Conservation (phyloP, 2,329 filamentous ascomycete genomes). For the Trichoderma simmonsii region DNA sequence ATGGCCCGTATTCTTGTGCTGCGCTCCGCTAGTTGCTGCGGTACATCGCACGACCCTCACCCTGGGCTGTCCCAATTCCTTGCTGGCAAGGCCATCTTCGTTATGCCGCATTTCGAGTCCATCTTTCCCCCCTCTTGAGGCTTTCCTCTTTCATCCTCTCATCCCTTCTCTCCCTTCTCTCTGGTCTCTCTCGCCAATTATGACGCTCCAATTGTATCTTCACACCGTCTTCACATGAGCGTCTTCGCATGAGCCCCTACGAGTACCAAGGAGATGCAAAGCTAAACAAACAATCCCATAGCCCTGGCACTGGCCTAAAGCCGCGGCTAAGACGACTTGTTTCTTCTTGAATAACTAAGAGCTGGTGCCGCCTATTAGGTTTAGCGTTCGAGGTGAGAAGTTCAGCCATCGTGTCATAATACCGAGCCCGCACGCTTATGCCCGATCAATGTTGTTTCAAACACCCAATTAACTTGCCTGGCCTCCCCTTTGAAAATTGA, state of each 20-base stretch:
- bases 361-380: not conserved
- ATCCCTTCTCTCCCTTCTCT: not conserved
- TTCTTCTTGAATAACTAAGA: not conserved
- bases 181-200: not conserved
- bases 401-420: not conserved
- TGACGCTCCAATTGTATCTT: not conserved
- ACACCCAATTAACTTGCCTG: not conserved
- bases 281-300: not conserved
- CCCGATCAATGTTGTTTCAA: not conserved
- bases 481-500: not conserved
- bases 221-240: not conserved
- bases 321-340: not conserved
- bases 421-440: constrained; percentile 14
- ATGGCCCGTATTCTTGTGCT: not conserved
- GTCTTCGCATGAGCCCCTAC: not conserved
- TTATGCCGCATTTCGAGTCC: not conserved
- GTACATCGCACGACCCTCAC: not conserved
- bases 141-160: not conserved
- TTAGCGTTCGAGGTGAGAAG: constrained; percentile 4
- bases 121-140: not conserved
- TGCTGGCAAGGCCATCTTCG: not conserved
- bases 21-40: constrained; percentile 1
- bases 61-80: not conserved
- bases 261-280: not conserved
- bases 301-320: not conserved